phyloP scores from a whole-genome alignment of 2,329 filamentous ascomycete genomes.

The Aspergillus chevalieri region DNA sequence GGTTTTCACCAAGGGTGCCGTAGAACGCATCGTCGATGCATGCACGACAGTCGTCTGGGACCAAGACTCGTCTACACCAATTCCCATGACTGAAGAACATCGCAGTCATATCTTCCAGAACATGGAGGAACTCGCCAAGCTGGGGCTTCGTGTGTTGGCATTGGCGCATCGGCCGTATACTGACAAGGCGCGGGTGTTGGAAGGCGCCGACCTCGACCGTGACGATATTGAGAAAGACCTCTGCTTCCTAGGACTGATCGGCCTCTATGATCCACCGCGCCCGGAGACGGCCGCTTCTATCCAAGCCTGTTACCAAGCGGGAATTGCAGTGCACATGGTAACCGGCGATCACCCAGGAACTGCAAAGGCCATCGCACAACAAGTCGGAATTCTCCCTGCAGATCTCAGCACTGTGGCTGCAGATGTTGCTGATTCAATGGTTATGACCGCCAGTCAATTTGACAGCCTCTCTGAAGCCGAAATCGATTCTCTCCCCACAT shows the following conservation, averaged over 20 bases:
- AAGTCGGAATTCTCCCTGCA: conserved; percentile 69
- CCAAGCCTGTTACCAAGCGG: conserved; percentile 62
- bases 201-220: conserved; percentile 39
- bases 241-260: conserved; percentile 71
- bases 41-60: conserved; percentile 51
- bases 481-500: conserved; percentile 55
- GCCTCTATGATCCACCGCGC: conserved; percentile 80
- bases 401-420: conserved; percentile 56
- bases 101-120: conserved; percentile 57
- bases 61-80: conserved; percentile 31
- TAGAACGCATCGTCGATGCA: conserved; percentile 61
- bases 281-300: conserved; percentile 71
- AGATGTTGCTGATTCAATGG: conserved; percentile 59
- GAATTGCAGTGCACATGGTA: conserved; percentile 76
- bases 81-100: conserved; percentile 41
- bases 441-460: conserved; percentile 71
- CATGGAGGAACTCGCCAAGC: conserved; percentile 61
- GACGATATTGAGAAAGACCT: conserved; percentile 61
- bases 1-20: conserved; percentile 48
- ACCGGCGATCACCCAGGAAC: conserved; percentile 78
- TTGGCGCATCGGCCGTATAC: conserved; percentile 46
- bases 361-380: conserved; percentile 68
- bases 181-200: conserved; percentile 1
- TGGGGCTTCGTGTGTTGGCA: conserved; percentile 64
- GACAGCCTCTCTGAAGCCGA: conserved; percentile 69